Conservation (phyloP, 257 asterid genomes). For the Coffea canephora region DNA sequence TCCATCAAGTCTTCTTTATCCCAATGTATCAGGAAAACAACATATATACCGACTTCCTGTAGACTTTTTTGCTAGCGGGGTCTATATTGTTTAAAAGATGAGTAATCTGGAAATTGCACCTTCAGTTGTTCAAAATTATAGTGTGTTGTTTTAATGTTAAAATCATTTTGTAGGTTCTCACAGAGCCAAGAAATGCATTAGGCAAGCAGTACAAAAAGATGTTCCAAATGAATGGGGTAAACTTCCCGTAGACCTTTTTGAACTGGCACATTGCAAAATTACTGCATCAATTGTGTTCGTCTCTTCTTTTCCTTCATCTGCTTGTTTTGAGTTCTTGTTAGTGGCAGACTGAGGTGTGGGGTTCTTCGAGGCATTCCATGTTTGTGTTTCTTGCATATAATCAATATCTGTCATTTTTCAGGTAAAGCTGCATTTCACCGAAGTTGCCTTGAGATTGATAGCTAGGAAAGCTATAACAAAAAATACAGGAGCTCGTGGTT, state of each 20-base stretch:
- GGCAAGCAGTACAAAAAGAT: constrained; percentile 95
- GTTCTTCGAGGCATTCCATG: background rate
- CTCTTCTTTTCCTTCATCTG: background rate
- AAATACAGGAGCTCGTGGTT: constrained; percentile 96
- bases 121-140: background rate
- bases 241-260: constrained; percentile 14
- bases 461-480: constrained; percentile 83
- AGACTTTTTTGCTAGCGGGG: background rate
- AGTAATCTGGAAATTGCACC: background rate
- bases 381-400: background rate
- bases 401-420: constrained; percentile 31
- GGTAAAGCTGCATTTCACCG: constrained; percentile 90
- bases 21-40: background rate
- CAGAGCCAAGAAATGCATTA: constrained; percentile 93
- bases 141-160: constrained; percentile 14
- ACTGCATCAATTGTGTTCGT: background rate
- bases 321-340: background rate
- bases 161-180: constrained; percentile 59
- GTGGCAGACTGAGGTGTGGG: background rate
- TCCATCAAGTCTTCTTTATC: background rate
- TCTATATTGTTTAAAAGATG: background rate
- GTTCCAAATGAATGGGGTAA: constrained; percentile 96
- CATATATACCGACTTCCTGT: background rate
- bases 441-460: constrained; percentile 80
- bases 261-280: background rate